Evolutionary conservation across 257 asterid genomes (phyloP), one percentile per base, ranked within the genome.

Genomic region (Solanum ossicruentum): DNA sequence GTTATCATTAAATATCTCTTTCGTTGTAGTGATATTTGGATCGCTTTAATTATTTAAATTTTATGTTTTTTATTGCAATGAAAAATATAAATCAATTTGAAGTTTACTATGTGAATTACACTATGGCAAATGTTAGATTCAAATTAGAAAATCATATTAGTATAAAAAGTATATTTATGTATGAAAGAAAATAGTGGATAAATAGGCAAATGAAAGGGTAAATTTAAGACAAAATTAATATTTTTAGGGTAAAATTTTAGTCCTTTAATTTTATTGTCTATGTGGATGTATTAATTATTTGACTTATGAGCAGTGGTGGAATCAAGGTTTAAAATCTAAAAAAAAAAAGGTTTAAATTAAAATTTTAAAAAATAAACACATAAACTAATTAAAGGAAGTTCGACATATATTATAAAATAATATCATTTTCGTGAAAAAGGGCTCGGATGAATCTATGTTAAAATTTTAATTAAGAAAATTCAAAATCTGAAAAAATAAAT

Each of bases 351-450:
- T 32, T 32, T 32, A 32, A 32, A 32, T 32, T 32, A 32, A 32
- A 32, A 32, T 32, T 32, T 32, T 2, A 32, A 32, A 32, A 32
- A 32, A 32, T 32, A 36, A 36, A 36, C 6, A 3, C 6, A 36
- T 5, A 5, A 36, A 36, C 41, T 36, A 36, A 2, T 36, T 6
- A 0, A 36, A 36, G 0, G 0, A 0, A 36, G 6, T 36, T 36
- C 41, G 1, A 36, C 41, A 36, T 32, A 32, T 2, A 32, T 28
- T 28, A 28, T 32, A 32, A 26, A 2, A 32, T 32, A 32, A 3
- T 32, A 32, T 32, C 3, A 32, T 32, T 32, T 32, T 32, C 3
- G 3, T 32, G 36, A 32, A 32, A 32, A 32, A 32, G 36, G 36
- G 0, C 0, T 32, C 36, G 0, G 36, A 32, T 32, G 36, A 32